These are phyloP conservation scores for Malus domestica DNA, from an alignment of 306 rosid species.

Conservation along the genomic window DNA sequence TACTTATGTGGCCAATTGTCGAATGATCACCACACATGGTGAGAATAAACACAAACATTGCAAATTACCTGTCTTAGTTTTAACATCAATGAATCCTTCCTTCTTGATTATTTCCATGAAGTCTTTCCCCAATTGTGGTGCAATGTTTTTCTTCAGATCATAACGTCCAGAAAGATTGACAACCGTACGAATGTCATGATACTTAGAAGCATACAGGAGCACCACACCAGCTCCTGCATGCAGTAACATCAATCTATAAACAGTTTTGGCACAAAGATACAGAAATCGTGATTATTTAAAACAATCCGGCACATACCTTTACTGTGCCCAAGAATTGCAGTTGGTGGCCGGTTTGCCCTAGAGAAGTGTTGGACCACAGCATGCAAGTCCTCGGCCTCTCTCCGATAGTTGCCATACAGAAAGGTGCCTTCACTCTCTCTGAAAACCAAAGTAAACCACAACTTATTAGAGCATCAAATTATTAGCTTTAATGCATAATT, in stretches of 20 bases:
- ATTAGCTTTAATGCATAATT: constrained; percentile 8
- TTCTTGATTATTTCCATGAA: constrained; percentile 47
- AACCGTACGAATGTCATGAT: constrained; percentile 46
- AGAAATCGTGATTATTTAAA: neutral
- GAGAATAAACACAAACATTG: neutral
- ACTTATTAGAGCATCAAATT: neutral
- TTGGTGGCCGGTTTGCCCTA: constrained; percentile 31
- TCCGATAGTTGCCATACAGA: constrained; percentile 41
- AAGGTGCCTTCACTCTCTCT: constrained; percentile 88
- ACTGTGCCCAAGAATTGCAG: constrained; percentile 72
- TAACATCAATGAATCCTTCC: constrained; percentile 59
- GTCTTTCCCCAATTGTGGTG: constrained; percentile 44
- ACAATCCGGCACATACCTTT: constrained; percentile 44
- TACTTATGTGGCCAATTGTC: neutral
- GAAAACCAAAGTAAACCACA: constrained; percentile 13
- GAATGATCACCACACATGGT: neutral
- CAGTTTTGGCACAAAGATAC: neutral
- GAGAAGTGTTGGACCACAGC: constrained; percentile 51
- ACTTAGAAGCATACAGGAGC: constrained; percentile 66
- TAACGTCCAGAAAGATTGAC: constrained; percentile 73
- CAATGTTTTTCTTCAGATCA: constrained; percentile 48
- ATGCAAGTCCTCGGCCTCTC: constrained; percentile 70
- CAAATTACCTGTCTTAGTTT: constrained; percentile 41
- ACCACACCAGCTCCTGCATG: constrained; percentile 63
- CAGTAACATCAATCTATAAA: neutral